Conservation (phyloP, 495 filamentous ascomycete genomes). For the Penicillium crystallinum region DNA sequence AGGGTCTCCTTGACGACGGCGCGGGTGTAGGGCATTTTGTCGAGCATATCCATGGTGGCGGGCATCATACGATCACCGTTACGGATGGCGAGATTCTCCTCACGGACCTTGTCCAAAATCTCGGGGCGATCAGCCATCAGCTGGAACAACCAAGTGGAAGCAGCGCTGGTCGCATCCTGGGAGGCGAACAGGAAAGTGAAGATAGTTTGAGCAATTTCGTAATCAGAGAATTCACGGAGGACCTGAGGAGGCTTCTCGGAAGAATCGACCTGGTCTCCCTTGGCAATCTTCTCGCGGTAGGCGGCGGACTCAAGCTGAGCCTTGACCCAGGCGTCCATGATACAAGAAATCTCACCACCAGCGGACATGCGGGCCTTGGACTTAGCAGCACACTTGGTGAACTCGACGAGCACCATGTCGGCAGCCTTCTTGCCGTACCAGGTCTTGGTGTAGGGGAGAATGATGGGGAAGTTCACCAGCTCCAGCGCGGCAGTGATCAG, state of each 20-base stretch:
- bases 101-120: conserved; percentile 80
- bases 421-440: conserved; percentile 98
- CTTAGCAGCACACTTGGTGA: conserved; percentile 87
- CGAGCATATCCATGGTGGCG: conserved; percentile 76
- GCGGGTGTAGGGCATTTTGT: conserved; percentile 84
- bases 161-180: conserved; percentile 92
- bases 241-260: conserved; percentile 75
- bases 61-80: conserved; percentile 68
- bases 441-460: conserved; percentile 89
- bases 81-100: conserved; percentile 78
- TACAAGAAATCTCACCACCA: conserved; percentile 81
- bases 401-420: conserved; percentile 86
- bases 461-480: conserved; percentile 97
- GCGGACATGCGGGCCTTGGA: conserved; percentile 88
- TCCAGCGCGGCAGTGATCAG: conserved; percentile 93
- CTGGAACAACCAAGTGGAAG: conserved; percentile 93
- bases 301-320: conserved; percentile 74
- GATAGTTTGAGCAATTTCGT: conserved; percentile 88
- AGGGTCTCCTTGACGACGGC: conserved; percentile 91
- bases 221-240: conserved; percentile 82
- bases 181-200: conserved; percentile 98
- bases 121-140: conserved; percentile 91
- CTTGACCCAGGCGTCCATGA: conserved; percentile 92
- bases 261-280: conserved; percentile 60
- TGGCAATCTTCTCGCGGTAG: conserved; percentile 67